Conservation (phyloP, 2,329 filamentous ascomycete genomes). For the Xylariales sp. region DNA sequence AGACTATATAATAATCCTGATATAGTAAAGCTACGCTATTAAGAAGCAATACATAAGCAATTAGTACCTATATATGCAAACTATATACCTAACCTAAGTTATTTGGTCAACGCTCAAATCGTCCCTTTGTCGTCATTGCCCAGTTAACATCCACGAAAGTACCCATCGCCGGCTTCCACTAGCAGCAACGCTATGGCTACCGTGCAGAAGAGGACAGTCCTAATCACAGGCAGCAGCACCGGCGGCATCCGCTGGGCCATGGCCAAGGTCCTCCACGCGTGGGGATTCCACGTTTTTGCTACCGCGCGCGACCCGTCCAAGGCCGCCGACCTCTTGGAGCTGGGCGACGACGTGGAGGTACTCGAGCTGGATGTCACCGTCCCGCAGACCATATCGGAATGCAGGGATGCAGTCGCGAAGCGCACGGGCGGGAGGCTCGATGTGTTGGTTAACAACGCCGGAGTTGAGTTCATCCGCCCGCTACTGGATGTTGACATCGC, state of each 20-base stretch:
- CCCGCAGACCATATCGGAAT: neutral
- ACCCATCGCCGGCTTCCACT: too few relatives aligned
- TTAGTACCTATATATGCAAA: too few relatives aligned
- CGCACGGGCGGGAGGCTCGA: neutral
- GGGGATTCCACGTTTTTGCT: slow-evolving; percentile 17
- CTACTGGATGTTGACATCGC: neutral
- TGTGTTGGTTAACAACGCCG: slow-evolving; percentile 1
- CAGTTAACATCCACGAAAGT: too few relatives aligned
- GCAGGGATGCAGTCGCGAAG: neutral
- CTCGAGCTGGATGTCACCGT: neutral
- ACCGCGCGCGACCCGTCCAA: slow-evolving; percentile 1
- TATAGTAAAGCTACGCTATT: too few relatives aligned
- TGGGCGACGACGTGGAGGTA: neutral
- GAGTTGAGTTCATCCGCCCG: neutral
- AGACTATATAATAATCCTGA: too few relatives aligned
- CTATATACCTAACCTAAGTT: too few relatives aligned
- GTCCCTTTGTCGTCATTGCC: too few relatives aligned
- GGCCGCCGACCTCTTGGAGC: neutral
- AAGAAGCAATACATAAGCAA: too few relatives aligned
- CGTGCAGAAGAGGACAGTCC: too few relatives aligned
- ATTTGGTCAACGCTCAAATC: too few relatives aligned
- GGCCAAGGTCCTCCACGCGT: slow-evolving; percentile 13
- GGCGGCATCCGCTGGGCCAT: neutral
- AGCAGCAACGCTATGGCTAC: too few relatives aligned
- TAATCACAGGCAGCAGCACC: neutral